Evolutionary conservation across 345 rosid species (phyloP).

Genomic region (Hibiscus trionum): DNA sequence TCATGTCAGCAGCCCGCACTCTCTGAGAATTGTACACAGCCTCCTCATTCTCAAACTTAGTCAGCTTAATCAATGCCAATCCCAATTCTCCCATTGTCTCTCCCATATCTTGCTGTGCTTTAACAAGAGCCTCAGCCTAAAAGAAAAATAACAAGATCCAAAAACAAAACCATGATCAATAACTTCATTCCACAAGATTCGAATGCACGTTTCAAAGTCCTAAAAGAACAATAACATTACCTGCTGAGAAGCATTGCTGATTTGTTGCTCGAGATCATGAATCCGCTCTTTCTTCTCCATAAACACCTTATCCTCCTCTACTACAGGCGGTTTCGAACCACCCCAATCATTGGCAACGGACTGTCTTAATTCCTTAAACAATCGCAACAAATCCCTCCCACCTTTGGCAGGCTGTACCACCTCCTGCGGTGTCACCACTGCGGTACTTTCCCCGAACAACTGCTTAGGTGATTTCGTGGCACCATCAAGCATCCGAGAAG

Average conservation of each 20-base stretch:
- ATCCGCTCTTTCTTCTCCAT: constrained; percentile 77
- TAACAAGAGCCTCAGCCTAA: constrained; percentile 89
- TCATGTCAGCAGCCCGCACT: constrained; percentile 77
- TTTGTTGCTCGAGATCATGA: constrained; percentile 78
- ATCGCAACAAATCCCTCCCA: constrained; percentile 78
- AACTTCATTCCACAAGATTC: neutral
- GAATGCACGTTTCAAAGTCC: neutral
- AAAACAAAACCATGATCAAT: constrained; percentile 2
- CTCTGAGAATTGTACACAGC: constrained; percentile 66
- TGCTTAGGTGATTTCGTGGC: constrained; percentile 83
- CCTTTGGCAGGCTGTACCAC: constrained; percentile 88
- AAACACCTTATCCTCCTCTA: constrained; percentile 90
- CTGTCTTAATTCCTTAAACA: constrained; percentile 89
- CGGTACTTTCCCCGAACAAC: constrained; percentile 65
- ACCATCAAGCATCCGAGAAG: constrained; percentile 91
- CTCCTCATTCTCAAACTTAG: constrained; percentile 91
- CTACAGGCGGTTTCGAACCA: constrained; percentile 65
- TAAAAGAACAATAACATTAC: constrained; percentile 22
- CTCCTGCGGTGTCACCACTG: constrained; percentile 50
- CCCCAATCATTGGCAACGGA: constrained; percentile 86
- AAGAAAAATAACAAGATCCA: neutral
- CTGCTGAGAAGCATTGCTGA: constrained; percentile 90
- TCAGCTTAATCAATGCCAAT: constrained; percentile 74
- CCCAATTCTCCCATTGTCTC: constrained; percentile 95
- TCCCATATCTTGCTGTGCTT: constrained; percentile 96